Evolutionary conservation across 2,329 filamentous ascomycete species (phyloP).

Genomic region (Immersiporthe knoxdaviesiana): DNA sequence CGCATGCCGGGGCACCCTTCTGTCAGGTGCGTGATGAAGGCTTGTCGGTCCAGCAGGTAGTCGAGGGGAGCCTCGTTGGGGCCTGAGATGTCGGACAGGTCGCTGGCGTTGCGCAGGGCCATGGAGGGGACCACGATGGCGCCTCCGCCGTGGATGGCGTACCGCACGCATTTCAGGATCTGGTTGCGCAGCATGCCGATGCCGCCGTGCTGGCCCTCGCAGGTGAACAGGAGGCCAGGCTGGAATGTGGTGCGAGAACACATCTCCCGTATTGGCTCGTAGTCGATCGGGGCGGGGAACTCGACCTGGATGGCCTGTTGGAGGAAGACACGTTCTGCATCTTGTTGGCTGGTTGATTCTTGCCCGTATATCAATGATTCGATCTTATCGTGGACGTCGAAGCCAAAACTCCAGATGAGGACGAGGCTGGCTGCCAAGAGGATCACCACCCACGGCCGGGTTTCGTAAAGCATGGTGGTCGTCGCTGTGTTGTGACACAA

Average conservation of each 20-base stretch:
- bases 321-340: conserved; percentile 33
- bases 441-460: conserved; percentile 26
- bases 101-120: conserved; percentile 38
- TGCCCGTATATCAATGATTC: conserved; percentile 23
- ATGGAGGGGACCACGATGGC: conserved; percentile 44
- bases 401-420: conserved; percentile 27
- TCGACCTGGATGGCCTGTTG: conserved; percentile 38
- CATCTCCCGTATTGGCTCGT: conserved; percentile 39
- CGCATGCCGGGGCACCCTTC: conserved; percentile 37
- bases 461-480: conserved; percentile 25
- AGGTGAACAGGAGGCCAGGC: conserved; percentile 42
- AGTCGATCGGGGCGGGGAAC: conserved; percentile 41
- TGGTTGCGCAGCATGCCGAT: conserved; percentile 46
- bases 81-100: conserved; percentile 40
- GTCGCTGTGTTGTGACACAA: neutral
- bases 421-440: conserved; percentile 24
- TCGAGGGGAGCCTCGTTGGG: conserved; percentile 36
- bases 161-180: conserved; percentile 46
- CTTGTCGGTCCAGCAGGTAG: conserved; percentile 36
- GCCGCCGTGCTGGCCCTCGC: conserved; percentile 45
- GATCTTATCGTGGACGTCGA: conserved; percentile 26
- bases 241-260: conserved; percentile 41
- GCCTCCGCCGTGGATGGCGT: conserved; percentile 43
- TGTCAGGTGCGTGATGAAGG: conserved; percentile 35
- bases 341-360: conserved; percentile 16